Base-by-base conservation (phyloP, 2,329 filamentous ascomycete species). In the Shiraia sp. region DNA sequence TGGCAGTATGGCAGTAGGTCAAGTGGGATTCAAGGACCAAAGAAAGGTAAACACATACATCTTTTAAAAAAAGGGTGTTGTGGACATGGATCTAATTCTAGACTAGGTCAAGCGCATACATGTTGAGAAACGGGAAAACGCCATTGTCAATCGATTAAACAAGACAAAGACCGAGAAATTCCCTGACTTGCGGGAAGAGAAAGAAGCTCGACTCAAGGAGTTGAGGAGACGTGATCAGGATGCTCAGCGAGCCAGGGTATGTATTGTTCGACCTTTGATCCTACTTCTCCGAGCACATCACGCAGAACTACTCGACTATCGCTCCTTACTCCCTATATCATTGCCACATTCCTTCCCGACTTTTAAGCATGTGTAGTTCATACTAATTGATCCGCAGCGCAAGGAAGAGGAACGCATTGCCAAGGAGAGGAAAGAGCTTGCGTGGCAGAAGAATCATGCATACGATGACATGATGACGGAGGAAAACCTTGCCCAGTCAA, bases 401-500 rank as follows among this genome's bases (percentile, higher is more conserved):
- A 90, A 90, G 66, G 86, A 91, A 67, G 88, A 93, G 59, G 82
- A 81, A 0, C 75, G 76, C 26, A 67, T 90, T 32, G 81, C 84
- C 35, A 86, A 90, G 69, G 89, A 96, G 74, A 80, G 89, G 52
- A 87, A 89, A 70, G 86, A 95, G 71, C 82, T 92, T 72, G 95
- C 95, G 70, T 95, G 85, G 79, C 89, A 95, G 71, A 93, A 93
- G 72, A 90, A 96, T n/a, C 92, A 99, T 72, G 92, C 91, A 2
- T 99, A 99, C 69, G 93, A 97, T 65, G 90, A 96, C 32, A 72
- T 96, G 39, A 90, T 96, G 69, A 83, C 81, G 4, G 90, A 95
- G 39, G 88, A 96, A 43, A 86, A 87, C 58, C 79, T 95, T 74
- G 83, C 83, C 30, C 73, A 70, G 15, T 83, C 83, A 40, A 96